Evolutionary conservation across 2,329 filamentous ascomycete genomes (phyloP).

Genomic region (Chaetomiaceae sp.): DNA sequence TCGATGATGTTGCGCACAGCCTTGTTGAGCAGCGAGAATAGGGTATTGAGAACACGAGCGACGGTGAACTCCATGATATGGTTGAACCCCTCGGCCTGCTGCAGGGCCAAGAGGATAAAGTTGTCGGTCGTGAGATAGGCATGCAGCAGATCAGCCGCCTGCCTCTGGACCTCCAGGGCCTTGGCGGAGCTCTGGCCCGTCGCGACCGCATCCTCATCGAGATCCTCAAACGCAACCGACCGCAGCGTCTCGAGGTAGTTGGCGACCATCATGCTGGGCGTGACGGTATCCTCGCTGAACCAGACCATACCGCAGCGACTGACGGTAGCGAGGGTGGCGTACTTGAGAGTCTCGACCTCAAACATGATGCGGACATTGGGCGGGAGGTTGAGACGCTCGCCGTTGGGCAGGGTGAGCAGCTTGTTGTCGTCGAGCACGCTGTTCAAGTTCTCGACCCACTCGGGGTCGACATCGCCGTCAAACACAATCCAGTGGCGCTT

Average conservation of each 20-base stretch:
- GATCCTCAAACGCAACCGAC: conserved; percentile 82
- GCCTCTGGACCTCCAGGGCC: conserved; percentile 70
- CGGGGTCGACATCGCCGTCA: conserved; percentile 96
- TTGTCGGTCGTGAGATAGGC: conserved; percentile 71
- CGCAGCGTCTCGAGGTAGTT: conserved; percentile 85
- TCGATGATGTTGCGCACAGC: conserved; percentile 87
- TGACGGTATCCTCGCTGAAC: conserved; percentile 98
- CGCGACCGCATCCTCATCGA: conserved; percentile 84
- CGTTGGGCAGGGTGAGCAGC: conserved; percentile 91
- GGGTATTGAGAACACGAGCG: conserved; percentile 81
- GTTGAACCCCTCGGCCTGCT: conserved; percentile 70
- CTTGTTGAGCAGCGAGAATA: conserved; percentile 96
- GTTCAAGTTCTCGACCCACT: conserved; percentile 99
- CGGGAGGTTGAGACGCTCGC: conserved; percentile 92
- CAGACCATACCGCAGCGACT: conserved; percentile 99
- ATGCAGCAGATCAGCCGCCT: conserved; percentile 75
- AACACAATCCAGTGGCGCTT: conserved; percentile 99
- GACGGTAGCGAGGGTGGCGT: conserved; percentile 96
- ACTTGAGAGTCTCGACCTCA: conserved; percentile 95
- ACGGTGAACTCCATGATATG: conserved; percentile 99
- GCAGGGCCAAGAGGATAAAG: conserved; percentile 74
- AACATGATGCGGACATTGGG: conserved; percentile 99
- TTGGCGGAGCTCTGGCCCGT: conserved; percentile 73
- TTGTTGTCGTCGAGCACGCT: conserved; percentile 99
- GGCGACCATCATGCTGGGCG: conserved; percentile 83